Evolutionary conservation across 23 red algal genomes (phyloP), one percentile per base, ranked within the genome.

Genomic region (Gracilaria caudata): DNA sequence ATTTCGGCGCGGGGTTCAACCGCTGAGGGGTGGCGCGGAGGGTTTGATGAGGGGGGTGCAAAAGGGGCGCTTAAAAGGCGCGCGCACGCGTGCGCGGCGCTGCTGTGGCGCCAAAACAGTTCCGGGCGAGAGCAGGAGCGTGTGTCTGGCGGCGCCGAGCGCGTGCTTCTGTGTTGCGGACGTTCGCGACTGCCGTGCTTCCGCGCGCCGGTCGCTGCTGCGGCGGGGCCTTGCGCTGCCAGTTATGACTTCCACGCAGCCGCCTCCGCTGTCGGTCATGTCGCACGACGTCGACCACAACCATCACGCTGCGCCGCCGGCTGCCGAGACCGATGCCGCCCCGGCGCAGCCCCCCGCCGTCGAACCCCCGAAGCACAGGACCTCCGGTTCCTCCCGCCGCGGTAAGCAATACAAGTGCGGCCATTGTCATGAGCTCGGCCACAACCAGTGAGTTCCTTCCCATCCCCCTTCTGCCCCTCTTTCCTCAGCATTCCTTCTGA

Each of bases 321-420:
- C 26, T 24, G 4, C 28, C 32, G 32, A 53, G 16, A 17, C 58
- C 54, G 40, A 47, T 4, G 24, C 55, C 60, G 25, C 39, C 7
- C 41, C 28, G 20, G 14, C 77, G 30, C 20, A 58, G n/a, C n/a
- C n/a, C n/a, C 76, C 39, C 25, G 21, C 61, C 26, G 49, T 53
- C 21, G 77, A 80, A 7, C 51, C 24, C 21, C 39, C 51, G 4
- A 79, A 80, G 29, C 56, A 57, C 26, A 80, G 61, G 36, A 80
- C 77, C 4, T 51, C 77, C 51, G 76, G 76, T 9, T 80, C 77
- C 32, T 86, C 82, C n/a, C 43, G 82, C 26, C 82, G 82, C 36
- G 82, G 82, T 16, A 86, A 86, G 68, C 82, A 86, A 36, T 86
- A 86, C 82, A 86, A 86, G 51, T 86, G 82, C 64, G 82, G 82